These are phyloP conservation scores for Azolla pinnata DNA, from an alignment of 75 land plant species.

Conservation along the genomic window DNA sequence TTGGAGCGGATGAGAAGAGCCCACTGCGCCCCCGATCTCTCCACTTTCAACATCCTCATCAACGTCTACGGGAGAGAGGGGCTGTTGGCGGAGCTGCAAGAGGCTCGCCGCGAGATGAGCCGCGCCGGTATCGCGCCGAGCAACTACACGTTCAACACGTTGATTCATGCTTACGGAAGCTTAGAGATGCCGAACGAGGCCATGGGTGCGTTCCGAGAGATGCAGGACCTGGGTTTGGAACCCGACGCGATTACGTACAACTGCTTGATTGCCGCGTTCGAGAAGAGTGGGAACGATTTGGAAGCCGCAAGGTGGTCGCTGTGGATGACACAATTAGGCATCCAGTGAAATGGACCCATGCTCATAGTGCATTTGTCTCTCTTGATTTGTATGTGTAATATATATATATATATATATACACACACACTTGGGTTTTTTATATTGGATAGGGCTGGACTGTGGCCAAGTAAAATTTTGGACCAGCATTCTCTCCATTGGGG, in stretches of 20 bases:
- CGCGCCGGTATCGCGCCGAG: slow-evolving; percentile 54
- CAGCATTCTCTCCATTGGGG: no score
- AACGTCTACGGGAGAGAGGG: slow-evolving; percentile 67
- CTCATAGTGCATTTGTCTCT: no score
- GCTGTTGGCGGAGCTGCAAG: slow-evolving; percentile 57
- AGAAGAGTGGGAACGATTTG: slow-evolving; percentile 56
- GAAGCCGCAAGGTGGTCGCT: slow-evolving; percentile 60
- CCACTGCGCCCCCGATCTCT: slow-evolving; percentile 42
- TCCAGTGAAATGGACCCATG: no score
- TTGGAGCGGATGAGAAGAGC: slow-evolving; percentile 52
- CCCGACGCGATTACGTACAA: slow-evolving; percentile 62
- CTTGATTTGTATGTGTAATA: no score
- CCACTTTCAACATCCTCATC: slow-evolving; percentile 76
- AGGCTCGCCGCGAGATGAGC: slow-evolving; percentile 40
- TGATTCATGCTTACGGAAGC: slow-evolving; percentile 77
- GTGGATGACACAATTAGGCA: slow-evolving; percentile 35
- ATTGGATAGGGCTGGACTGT: no score
- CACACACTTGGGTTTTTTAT: no score
- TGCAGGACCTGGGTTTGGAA: slow-evolving; percentile 47
- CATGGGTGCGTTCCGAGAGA: slow-evolving; percentile 47
- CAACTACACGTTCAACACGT: slow-evolving; percentile 69
- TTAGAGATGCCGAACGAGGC: slow-evolving; percentile 80
- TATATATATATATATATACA: no score
- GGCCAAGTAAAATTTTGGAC: no score
- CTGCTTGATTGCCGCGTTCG: slow-evolving; percentile 53